Conservation (phyloP, 192 early-diverging fungal genomes). For the Umbelopsis sp. region DNA sequence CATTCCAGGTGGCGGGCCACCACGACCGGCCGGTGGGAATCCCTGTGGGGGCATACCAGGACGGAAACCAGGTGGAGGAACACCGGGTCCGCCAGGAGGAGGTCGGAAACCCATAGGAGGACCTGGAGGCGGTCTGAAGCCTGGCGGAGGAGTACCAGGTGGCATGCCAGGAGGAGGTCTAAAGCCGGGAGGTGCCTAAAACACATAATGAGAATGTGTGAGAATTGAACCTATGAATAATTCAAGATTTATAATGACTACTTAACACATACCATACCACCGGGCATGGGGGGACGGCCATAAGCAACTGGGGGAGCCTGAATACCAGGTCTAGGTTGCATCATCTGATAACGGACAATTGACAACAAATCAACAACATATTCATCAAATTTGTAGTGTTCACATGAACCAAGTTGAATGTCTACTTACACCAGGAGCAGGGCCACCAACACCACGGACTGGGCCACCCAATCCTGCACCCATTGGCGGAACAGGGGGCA, state of each 20-base stretch:
- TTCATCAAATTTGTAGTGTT: neutral
- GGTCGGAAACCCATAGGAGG: conserved; percentile 70
- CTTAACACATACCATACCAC: conserved; percentile 49
- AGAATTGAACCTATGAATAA: too few species aligned
- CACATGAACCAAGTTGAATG: neutral
- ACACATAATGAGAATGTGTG: too few species aligned
- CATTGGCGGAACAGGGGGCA: conserved; percentile 47
- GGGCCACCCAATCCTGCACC: conserved; percentile 79
- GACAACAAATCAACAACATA: neutral
- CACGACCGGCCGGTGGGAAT: conserved; percentile 38
- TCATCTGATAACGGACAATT: conserved; percentile 53
- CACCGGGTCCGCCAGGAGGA: conserved; percentile 45
- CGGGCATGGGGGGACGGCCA: conserved; percentile 65
- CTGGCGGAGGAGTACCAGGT: conserved; percentile 57
- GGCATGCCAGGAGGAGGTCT: conserved; percentile 63
- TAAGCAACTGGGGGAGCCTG: conserved; percentile 77
- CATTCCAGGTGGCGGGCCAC: conserved; percentile 41
- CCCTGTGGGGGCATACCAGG: conserved; percentile 46
- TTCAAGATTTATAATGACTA: neutral
- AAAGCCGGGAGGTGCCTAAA: conserved; percentile 50
- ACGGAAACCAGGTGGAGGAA: conserved; percentile 55
- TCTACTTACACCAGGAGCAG: conserved; percentile 63
- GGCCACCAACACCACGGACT: conserved; percentile 95
- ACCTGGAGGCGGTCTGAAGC: conserved; percentile 51
- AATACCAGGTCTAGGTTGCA: conserved; percentile 78